Evolutionary conservation across 179 eudicot genomes (phyloP), one percentile per base, ranked within the genome.

Genomic region (Amaranthus tricolor): DNA sequence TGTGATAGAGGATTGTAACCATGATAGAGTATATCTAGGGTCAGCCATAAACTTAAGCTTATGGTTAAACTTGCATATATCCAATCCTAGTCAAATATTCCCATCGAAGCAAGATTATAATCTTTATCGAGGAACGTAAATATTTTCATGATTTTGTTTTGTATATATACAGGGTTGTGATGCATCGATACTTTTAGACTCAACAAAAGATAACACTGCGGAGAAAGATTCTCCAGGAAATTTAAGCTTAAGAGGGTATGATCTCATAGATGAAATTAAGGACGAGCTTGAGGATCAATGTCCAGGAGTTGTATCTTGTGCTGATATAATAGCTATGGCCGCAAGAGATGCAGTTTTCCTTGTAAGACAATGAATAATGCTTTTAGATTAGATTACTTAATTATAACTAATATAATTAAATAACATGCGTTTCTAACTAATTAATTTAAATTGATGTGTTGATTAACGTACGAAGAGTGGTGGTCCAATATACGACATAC

Each of bases 201-300:
- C 98, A 3, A 93, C 97, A 11, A 85, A 85, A 60, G 91, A 71
- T 70, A 93, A 91, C 68, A 91, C 83, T 0, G 98, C 98, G 5
- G 98, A 93, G 62, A 93, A 93, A 80, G 98, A 93, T 73, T 93
- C 98, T 1, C 98, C 97, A 0, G 98, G 88, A 5, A 93, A 93
- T 72, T 67, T 91, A 70, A 93, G 98, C 83, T 78, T 93, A 71
- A 68, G 94, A 66, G 98, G 98, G 0, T 93, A 84, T 69, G 90
- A 93, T 64, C 49, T 93, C 17, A 88, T 93, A 17, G 98, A 93
- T 13, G 81, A 82, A 6, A 83, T 84, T 0, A 93, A 93, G 62
- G 80, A 85, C 14, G 81, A 82, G 50, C 73, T 93, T 0, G 98
- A 91, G 66, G 51, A 76, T 4, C 89, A 80, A 72, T 93, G 98